These are phyloP conservation scores for Phytophthora crassamura DNA, from an alignment of 352 stramenopile species.

Conservation along the genomic window DNA sequence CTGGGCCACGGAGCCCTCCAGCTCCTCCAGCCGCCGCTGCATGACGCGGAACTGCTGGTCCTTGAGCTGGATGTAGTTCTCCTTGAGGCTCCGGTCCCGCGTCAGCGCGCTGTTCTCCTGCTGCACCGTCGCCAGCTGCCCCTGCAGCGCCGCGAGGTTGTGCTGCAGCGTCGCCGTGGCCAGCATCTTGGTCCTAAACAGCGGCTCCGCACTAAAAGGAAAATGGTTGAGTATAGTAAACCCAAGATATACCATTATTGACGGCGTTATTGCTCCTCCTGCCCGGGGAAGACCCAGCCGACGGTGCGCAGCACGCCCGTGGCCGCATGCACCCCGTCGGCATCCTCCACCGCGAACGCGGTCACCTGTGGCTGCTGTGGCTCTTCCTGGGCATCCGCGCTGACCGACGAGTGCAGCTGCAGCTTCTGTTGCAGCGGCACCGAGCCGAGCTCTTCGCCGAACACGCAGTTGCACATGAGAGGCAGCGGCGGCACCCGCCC, in stretches of 20 bases:
- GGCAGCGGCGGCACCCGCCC: constrained; percentile 56
- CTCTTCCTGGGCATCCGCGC: constrained; percentile 13
- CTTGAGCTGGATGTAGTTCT: constrained; percentile 78
- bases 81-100: constrained; percentile 69
- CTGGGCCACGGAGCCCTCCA: constrained; percentile 56
- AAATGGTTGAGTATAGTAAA: no score
- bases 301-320: constrained; percentile 58
- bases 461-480: constrained; percentile 60
- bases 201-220: no score
- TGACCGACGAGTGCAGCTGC: constrained; percentile 41
- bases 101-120: constrained; percentile 67
- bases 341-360: constrained; percentile 36
- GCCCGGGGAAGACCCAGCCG: constrained; percentile 45
- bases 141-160: constrained; percentile 68
- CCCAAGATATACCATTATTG: no score
- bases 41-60: constrained; percentile 81
- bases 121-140: constrained; percentile 66
- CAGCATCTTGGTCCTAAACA: constrained; percentile 19
- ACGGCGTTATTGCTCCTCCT: no score
- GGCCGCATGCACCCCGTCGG: constrained; percentile 30
- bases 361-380: constrained; percentile 11
- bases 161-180: constrained; percentile 55
- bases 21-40: constrained; percentile 70
- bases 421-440: constrained; percentile 46
- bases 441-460: constrained; percentile 40